phyloP scores from a whole-genome alignment of 257 asterid genomes.

The Linderniella brevidens region DNA sequence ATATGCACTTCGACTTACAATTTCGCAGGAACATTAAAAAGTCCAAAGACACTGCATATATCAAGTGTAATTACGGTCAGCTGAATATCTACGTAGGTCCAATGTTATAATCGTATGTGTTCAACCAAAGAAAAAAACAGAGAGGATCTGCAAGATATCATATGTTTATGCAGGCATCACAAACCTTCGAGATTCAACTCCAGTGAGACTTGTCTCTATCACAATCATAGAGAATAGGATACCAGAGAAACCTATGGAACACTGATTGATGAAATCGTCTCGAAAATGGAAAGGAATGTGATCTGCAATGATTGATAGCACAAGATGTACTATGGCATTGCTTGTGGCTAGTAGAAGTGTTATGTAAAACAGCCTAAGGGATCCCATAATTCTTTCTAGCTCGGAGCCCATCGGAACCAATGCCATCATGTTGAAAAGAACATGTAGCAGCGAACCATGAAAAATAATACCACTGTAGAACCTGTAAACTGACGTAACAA shows the following conservation, averaged over 20 bases:
- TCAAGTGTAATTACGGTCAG: background rate
- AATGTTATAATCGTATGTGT: background rate
- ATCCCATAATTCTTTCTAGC: slow-evolving; percentile 97
- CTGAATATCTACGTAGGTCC: background rate
- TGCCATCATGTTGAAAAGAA: slow-evolving; percentile 92
- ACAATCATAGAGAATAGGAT: slow-evolving; percentile 88
- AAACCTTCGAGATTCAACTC: slow-evolving; percentile 82
- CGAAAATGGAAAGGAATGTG: slow-evolving; percentile 35
- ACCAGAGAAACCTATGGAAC: slow-evolving; percentile 95
- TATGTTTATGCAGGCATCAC: slow-evolving; percentile 9
- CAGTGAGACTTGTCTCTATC: slow-evolving; percentile 89
- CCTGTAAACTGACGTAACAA: slow-evolving; percentile 57
- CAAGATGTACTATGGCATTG: slow-evolving; percentile 74
- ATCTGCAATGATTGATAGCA: slow-evolving; percentile 44
- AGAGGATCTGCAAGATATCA: background rate
- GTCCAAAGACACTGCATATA: slow-evolving; percentile 80
- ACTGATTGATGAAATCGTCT: slow-evolving; percentile 53
- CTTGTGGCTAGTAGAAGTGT: slow-evolving; percentile 53
- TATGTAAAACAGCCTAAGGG: slow-evolving; percentile 58
- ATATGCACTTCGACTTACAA: slow-evolving; percentile 28
- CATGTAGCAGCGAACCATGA: slow-evolving; percentile 88
- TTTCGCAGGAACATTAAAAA: slow-evolving; percentile 86
- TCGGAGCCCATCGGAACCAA: slow-evolving; percentile 96
- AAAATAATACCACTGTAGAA: slow-evolving; percentile 56
- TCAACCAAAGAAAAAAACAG: background rate